phyloP scores from a whole-genome alignment of 106 monocot genomes.

The Posidonia australis region DNA sequence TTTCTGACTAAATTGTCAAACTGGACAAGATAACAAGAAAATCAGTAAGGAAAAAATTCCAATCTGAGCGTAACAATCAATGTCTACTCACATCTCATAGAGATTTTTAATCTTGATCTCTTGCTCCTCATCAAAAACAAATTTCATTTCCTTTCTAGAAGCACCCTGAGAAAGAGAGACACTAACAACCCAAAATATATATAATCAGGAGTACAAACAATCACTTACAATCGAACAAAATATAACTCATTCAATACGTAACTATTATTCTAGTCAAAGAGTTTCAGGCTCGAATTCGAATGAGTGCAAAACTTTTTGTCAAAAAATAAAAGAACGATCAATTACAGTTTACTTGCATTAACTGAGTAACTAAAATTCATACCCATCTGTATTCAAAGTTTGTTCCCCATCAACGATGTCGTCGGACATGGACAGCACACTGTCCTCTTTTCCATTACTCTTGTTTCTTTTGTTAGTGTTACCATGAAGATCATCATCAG shows the following conservation, averaged over 20 bases:
- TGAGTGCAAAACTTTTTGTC: no score
- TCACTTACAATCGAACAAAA: no score
- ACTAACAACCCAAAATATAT: constrained; percentile 1
- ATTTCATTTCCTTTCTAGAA: constrained; percentile 20
- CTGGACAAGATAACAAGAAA: no score
- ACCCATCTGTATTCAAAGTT: neutral
- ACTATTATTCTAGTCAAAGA: no score
- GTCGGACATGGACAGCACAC: constrained; percentile 1
- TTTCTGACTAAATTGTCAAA: no score
- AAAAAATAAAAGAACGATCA: no score
- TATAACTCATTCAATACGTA: neutral
- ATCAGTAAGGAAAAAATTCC: no score
- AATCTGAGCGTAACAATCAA: no score
- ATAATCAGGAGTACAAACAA: neutral
- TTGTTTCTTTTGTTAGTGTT: neutral
- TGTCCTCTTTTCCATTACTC: constrained; percentile 1
- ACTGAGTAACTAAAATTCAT: neutral
- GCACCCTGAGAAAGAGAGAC: constrained; percentile 9
- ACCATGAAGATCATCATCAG: neutral
- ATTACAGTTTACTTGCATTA: neutral
- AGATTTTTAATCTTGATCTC: constrained; percentile 30
- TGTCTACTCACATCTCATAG: constrained; percentile 46
- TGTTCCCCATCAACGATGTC: constrained; percentile 12
- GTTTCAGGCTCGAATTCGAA: no score
- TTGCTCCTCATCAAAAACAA: constrained; percentile 42